Percentiles rank a stretch among this genome's conserved stretches.
Conservation (phyloP, 1,284 basidiomycete genomes). For the Cutaneotrichosporon dermatis region DNA sequence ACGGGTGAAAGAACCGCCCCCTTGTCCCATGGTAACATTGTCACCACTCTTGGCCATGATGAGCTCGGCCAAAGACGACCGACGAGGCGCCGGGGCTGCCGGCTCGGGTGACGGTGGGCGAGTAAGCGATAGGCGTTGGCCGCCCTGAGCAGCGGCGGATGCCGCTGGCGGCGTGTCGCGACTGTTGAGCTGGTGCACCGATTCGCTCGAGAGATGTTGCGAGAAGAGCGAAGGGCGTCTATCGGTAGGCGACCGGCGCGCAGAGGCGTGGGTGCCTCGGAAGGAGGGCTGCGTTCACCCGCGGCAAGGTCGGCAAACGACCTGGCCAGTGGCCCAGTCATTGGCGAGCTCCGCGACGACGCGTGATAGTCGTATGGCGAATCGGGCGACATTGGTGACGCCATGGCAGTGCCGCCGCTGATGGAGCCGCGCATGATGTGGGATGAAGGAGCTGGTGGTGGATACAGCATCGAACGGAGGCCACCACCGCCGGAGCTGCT, state of each 20-base stretch:
- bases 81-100: conserved; percentile 13
- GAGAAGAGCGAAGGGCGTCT: conserved; percentile 21
- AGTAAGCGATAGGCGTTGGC: conserved; percentile 16
- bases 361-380: conserved; percentile 10
- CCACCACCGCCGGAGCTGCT: conserved; percentile 10
- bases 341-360: conserved; percentile 30
- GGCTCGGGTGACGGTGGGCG: conserved; percentile 30
- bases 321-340: conserved; percentile 35
- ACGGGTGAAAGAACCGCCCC: conserved; percentile 8
- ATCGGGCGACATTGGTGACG: conserved; percentile 18
- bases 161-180: not conserved
- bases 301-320: conserved; percentile 41
- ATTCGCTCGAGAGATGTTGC: conserved; percentile 10
- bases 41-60: conserved; percentile 42
- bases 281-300: conserved; percentile 15
- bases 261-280: conserved; percentile 9
- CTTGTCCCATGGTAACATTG: conserved; percentile 25
- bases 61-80: conserved; percentile 38
- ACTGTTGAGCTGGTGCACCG: conserved; percentile 4
- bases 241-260: conserved; percentile 14
- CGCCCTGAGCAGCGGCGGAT: not conserved
- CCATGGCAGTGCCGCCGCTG: conserved; percentile 15
- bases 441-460: conserved; percentile 23
- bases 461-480: conserved; percentile 25
- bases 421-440: conserved; percentile 26